Base-by-base conservation (phyloP, 768 basidiomycete species). In the Hortiboletus flavorubellus region DNA sequence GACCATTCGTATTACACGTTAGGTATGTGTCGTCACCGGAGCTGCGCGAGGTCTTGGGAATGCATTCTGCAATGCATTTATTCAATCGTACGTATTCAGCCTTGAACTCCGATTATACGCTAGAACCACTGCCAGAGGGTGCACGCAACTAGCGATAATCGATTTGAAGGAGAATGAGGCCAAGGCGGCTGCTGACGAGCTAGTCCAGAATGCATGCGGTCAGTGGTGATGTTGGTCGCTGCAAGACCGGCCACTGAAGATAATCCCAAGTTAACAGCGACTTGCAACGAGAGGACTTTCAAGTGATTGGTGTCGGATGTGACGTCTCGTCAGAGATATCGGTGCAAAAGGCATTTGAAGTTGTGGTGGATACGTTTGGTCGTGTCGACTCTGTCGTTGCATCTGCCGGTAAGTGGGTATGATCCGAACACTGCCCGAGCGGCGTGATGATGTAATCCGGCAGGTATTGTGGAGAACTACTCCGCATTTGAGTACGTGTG, bases 21-120 rank as follows among this genome's bases (percentile, higher is more conserved):
- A 96, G 86, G 93, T 93, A 51, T 92, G 91, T 73, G 75, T 95
- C 63, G 86, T 98, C 48, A 98, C 96, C 38, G 96, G 96, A 44
- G 96, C 87, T 51, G 96, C 94, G 12, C 80, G 90, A 64, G 96
- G 96, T 8, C 76, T 98, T 44, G 96, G 96, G 8, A 80, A 89
- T 60, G 87, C 93, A 70, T 93, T 98, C 68, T 94, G 93, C 68
- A 82, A 86, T 44, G 93, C 93, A 12, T 94, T 98, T 71, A 65
- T 94, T 60, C 85, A 89, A 72, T 89, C 90, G 90, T 91, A 54
- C 38, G 53, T 58, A 29, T 41, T 34, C 43, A 43, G 5, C 30
- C 41, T 39, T 42, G 46, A n/a, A 18, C 12, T 33, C 8, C 37
- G 34, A 34, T 54, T 11, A 23, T 34, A 21, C 35, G 38, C 55